Percentiles rank a stretch among this genome's conserved stretches.
These are phyloP conservation scores for Tolypocladium ovalisporum DNA, from an alignment of 2,329 filamentous ascomycete genomes.

Conservation along the genomic window DNA sequence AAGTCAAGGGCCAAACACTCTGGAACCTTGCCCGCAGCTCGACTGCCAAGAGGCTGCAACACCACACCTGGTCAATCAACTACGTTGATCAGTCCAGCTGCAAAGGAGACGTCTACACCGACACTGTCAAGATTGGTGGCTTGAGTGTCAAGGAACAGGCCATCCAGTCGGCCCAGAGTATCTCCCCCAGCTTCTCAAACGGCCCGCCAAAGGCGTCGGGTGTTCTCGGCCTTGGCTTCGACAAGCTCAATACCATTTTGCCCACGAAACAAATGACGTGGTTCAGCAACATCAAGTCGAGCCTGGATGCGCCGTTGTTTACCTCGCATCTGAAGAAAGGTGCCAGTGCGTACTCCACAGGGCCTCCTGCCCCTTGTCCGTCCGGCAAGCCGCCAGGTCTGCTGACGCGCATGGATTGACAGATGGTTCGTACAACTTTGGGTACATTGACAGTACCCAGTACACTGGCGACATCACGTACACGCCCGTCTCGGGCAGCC, in stretches of 20 bases:
- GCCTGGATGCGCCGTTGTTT: neutral
- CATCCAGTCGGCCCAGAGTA: neutral
- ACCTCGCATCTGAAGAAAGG: neutral
- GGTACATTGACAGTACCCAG: constrained; percentile 52
- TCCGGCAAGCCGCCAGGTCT: neutral
- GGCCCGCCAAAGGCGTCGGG: neutral
- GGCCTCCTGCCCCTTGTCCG: neutral
- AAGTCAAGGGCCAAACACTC: neutral
- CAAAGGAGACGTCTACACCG: neutral
- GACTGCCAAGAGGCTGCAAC: neutral
- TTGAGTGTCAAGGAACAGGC: neutral
- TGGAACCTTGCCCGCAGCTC: neutral
- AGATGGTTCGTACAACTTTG: constrained; percentile 34
- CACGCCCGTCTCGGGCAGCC: constrained; percentile 42
- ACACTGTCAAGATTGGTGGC: neutral
- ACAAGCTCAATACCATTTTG: neutral
- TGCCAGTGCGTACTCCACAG: neutral
- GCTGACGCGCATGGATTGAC: neutral
- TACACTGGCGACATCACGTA: constrained; percentile 53
- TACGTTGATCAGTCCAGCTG: neutral
- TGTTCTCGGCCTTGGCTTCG: neutral
- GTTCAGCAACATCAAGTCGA: neutral
- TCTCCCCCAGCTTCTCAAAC: neutral
- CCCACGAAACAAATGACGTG: neutral
- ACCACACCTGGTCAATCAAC: neutral